These are phyloP conservation scores for Escovopsis sp. DNA, from an alignment of 2,329 filamentous ascomycete genomes.

Conservation along the genomic window DNA sequence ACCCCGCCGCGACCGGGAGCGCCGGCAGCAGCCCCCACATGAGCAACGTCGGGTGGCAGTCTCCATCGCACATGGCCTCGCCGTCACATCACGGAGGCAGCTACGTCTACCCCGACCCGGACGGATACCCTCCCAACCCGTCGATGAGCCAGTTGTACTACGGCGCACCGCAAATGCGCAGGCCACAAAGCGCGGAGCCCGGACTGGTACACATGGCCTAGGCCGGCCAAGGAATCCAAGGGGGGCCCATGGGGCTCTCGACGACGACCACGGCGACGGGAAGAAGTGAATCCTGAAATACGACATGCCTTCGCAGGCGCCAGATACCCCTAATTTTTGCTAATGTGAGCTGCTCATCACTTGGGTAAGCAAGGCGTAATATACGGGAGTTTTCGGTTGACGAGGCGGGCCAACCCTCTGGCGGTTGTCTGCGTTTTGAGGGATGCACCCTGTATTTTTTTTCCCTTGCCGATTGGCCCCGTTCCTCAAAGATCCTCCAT, in stretches of 20 bases:
- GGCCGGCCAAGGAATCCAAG: slow-evolving; percentile 11
- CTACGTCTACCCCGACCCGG: slow-evolving; percentile 74
- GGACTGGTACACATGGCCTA: slow-evolving; percentile 27
- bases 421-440: no score
- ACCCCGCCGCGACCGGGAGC: slow-evolving; percentile 50
- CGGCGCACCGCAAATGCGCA: slow-evolving; percentile 48
- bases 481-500: no score
- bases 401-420: no score
- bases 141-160: slow-evolving; percentile 60
- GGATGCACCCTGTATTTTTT: no score
- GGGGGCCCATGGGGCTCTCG: no score
- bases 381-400: neutral
- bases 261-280: neutral
- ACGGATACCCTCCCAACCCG: slow-evolving; percentile 44
- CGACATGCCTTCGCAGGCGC: neutral
- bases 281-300: slow-evolving; percentile 1
- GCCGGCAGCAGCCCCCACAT: slow-evolving; percentile 79
- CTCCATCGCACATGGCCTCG: slow-evolving; percentile 59
- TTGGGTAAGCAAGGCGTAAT: neutral
- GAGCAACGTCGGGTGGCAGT: slow-evolving; percentile 68
- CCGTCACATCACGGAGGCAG: slow-evolving; percentile 51
- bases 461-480: no score
- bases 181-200: slow-evolving; percentile 62
- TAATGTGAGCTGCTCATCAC: neutral
- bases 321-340: slow-evolving; percentile 11